These are phyloP conservation scores for Astrocystis sublimbata DNA, from an alignment of 495 filamentous ascomycete genomes.

Conservation along the genomic window DNA sequence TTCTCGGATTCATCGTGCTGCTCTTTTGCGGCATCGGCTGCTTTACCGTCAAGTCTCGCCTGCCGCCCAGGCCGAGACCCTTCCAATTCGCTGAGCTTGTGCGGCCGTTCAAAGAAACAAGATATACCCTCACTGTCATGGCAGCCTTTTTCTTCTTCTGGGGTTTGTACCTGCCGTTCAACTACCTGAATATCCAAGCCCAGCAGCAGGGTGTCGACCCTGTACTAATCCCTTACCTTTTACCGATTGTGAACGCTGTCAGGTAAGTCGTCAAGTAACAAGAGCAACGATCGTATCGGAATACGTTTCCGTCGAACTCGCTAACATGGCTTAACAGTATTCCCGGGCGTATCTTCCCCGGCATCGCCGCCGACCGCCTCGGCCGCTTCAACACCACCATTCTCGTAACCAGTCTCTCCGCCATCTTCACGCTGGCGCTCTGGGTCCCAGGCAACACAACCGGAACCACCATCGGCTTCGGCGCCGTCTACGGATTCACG, in stretches of 20 bases:
- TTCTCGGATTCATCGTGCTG: conserved; percentile 68
- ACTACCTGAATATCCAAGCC: conserved; percentile 65
- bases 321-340: conserved; percentile 45
- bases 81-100: conserved; percentile 59
- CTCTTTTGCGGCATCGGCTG: conserved; percentile 62
- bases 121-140: conserved; percentile 53
- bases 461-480: conserved; percentile 64
- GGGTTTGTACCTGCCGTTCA: conserved; percentile 74
- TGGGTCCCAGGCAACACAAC: conserved; percentile 64
- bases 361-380: conserved; percentile 68
- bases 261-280: conserved; percentile 45
- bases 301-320: neutral
- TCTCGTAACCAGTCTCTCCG: conserved; percentile 57
- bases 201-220: conserved; percentile 59
- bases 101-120: conserved; percentile 58
- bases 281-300: neutral
- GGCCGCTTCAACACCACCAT: conserved; percentile 77
- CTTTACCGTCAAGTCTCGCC: conserved; percentile 63
- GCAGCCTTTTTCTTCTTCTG: conserved; percentile 66
- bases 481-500: conserved; percentile 68
- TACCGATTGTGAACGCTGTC: conserved; percentile 73
- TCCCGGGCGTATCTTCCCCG: conserved; percentile 72
- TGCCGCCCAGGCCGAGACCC: conserved; percentile 58
- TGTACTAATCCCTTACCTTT: conserved; percentile 61
- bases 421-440: conserved; percentile 65